Evolutionary conservation across 176 grass and related monocot genomes (phyloP).

Genomic region (Musa troglodytarum): DNA sequence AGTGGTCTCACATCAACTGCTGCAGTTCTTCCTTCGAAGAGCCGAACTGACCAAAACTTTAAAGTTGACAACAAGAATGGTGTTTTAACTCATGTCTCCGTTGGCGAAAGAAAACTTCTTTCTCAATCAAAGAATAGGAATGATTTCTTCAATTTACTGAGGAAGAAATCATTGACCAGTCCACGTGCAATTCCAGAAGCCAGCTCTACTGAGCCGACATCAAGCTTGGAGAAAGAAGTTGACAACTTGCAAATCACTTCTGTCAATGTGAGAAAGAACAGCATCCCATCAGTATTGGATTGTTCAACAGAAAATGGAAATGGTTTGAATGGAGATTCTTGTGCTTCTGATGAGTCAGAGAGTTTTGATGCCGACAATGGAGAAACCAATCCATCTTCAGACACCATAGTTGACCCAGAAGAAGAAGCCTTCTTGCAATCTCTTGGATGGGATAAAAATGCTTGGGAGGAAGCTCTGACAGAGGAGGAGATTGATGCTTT

Average conservation of each 20-base stretch:
- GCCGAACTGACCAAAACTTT: conserved; percentile 30
- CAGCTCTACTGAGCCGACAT: conserved; percentile 7
- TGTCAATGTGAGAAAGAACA: conserved; percentile 23
- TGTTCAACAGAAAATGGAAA: conserved; percentile 33
- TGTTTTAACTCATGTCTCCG: conserved; percentile 21
- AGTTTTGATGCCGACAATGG: conserved; percentile 36
- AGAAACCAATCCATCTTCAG: conserved; percentile 27
- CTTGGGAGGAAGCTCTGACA: conserved; percentile 44
- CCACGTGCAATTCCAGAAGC: conserved; percentile 27
- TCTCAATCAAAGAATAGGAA: conserved; percentile 37
- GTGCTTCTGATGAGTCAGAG: conserved; percentile 33
- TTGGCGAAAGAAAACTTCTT: conserved; percentile 54
- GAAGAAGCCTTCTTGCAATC: conserved; percentile 54
- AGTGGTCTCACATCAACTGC: conserved; percentile 35
- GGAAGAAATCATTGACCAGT: conserved; percentile 52
- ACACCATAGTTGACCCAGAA: conserved; percentile 34
- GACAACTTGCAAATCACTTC: conserved; percentile 22
- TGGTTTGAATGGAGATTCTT: conserved; percentile 29
- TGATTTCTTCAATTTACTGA: conserved; percentile 55
- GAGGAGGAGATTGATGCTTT: conserved; percentile 65
- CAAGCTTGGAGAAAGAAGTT: conserved; percentile 27
- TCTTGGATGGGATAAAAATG: conserved; percentile 70
- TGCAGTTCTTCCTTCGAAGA: conserved; percentile 42
- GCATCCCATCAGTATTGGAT: conserved; percentile 17
- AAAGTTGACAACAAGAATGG: conserved; percentile 10